Evolutionary conservation across 345 rosid genomes (phyloP).

Genomic region (Salix udensis): DNA sequence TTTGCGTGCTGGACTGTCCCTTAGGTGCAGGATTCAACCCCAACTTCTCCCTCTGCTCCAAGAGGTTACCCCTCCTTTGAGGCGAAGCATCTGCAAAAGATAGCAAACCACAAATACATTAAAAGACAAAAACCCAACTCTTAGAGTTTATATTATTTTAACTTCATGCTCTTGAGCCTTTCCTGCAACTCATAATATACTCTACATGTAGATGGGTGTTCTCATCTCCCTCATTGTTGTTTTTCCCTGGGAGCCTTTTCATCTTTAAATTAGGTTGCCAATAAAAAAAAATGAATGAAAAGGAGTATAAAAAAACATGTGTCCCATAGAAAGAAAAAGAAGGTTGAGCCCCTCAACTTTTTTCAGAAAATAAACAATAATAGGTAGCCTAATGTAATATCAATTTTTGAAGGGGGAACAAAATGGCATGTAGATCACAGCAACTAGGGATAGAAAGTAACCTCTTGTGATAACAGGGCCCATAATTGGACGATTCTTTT

Average conservation of each 20-base stretch:
- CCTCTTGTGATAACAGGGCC: slow-evolving; percentile 75
- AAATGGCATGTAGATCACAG: neutral
- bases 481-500: slow-evolving; percentile 58
- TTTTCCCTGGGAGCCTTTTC: neutral
- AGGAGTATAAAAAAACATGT: neutral
- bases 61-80: slow-evolving; percentile 50
- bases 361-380: neutral
- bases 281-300: neutral
- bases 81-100: slow-evolving; percentile 52
- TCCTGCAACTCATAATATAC: neutral
- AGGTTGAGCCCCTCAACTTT: neutral
- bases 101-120: neutral
- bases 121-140: neutral
- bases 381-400: neutral
- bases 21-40: slow-evolving; percentile 59
- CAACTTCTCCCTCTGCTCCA: slow-evolving; percentile 80
- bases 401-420: neutral
- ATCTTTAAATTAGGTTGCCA: neutral
- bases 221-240: neutral
- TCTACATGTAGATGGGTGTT: neutral
- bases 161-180: neutral
- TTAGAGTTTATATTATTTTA: neutral
- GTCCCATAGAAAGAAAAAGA: neutral
- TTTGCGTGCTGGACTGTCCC: slow-evolving; percentile 38
- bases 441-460: slow-evolving; percentile 20